These are phyloP conservation scores for Arthrobotrys sinensis DNA, from an alignment of 2,329 filamentous ascomycete genomes.

Conservation along the genomic window DNA sequence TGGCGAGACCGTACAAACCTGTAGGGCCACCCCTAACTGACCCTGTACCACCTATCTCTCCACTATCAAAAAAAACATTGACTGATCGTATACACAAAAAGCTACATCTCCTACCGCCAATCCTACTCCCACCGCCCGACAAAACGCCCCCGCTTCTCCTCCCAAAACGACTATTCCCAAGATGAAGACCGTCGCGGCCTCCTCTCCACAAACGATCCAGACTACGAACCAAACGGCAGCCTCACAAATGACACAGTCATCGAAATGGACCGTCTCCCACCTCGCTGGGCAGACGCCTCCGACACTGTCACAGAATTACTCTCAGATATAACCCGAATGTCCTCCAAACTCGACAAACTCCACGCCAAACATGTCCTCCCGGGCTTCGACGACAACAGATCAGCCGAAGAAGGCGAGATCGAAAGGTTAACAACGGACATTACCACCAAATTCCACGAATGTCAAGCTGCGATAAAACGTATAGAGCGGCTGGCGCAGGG, in stretches of 20 bases:
- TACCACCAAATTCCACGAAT: conserved; percentile 88
- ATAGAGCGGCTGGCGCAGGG: conserved; percentile 87
- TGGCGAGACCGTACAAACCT: conserved; percentile 99
- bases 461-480: conserved; percentile 87
- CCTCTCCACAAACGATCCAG: conserved; percentile 80
- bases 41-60: background rate
- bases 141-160: conserved; percentile 82
- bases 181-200: conserved; percentile 83
- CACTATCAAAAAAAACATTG: background rate
- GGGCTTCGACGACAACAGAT: conserved; percentile 94
- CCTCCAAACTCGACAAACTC: conserved; percentile 87
- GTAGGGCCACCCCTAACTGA: conserved; percentile 71
- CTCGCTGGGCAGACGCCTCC: conserved; percentile 94
- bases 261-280: conserved; percentile 96
- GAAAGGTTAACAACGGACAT: conserved; percentile 91
- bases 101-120: conserved; percentile 98
- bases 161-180: conserved; percentile 65
- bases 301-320: conserved; percentile 92
- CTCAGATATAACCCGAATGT: conserved; percentile 83
- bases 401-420: conserved; percentile 88
- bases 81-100: background rate
- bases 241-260: conserved; percentile 78
- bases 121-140: conserved; percentile 95
- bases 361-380: conserved; percentile 98
- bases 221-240: conserved; percentile 79